phyloP scores from a whole-genome alignment of 2,329 filamentous ascomycete genomes.

The Sporothrix schenckii region DNA sequence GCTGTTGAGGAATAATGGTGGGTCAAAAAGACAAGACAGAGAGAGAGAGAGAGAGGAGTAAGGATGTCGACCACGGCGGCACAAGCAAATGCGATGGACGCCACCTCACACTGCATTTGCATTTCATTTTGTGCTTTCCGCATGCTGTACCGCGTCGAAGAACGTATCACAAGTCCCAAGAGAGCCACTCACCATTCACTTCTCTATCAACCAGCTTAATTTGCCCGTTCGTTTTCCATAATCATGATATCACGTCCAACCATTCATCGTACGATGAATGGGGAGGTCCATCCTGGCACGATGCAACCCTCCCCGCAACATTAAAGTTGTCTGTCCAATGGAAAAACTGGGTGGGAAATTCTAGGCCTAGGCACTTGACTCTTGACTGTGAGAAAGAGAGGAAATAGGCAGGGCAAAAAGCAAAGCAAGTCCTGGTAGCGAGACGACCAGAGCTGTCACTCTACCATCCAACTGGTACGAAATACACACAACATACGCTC shows the following conservation, averaged over 20 bases:
- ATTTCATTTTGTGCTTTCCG: not conserved
- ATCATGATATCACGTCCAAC: not conserved
- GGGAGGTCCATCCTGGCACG: not conserved
- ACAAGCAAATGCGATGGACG: slow-evolving; percentile 11
- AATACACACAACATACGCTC: too few species aligned
- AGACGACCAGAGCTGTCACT: not conserved
- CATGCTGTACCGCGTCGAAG: not conserved
- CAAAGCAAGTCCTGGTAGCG: not conserved
- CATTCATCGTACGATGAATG: too few species aligned
- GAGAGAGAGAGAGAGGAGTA: not conserved
- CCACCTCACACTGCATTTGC: slow-evolving; percentile 15
- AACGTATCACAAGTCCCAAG: not conserved
- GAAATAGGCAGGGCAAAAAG: not conserved
- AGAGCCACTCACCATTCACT: not conserved
- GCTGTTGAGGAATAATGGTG: too few species aligned
- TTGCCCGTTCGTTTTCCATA: not conserved
- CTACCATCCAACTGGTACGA: not conserved
- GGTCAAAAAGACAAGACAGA: not conserved
- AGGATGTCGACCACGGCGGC: too few species aligned
- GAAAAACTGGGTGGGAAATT: not conserved
- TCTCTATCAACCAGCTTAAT: not conserved
- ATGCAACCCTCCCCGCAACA: not conserved
- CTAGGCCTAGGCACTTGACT: slow-evolving; percentile 1
- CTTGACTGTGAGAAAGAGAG: too few species aligned
- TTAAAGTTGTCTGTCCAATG: not conserved